A percentile compares a stretch with the other conserved stretches of the same genome.
Conservation (phyloP, 495 filamentous ascomycete genomes). For the Lasiosphaeria ovina region DNA sequence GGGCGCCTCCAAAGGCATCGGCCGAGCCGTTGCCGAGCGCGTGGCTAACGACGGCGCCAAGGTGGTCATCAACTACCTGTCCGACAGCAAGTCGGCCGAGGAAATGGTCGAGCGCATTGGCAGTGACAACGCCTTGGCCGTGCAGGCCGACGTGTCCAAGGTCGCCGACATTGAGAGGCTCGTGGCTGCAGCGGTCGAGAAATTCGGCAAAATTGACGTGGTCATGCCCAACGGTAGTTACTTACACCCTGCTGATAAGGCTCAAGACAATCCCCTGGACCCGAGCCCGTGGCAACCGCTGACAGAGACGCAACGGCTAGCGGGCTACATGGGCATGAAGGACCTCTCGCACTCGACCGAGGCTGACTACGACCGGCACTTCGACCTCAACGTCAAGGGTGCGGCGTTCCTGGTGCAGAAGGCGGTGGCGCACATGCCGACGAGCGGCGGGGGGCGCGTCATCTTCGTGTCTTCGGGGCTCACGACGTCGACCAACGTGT, state of each 20-base stretch:
- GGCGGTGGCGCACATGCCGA: conserved; percentile 59
- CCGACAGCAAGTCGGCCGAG: conserved; percentile 52
- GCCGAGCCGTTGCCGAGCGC: conserved; percentile 54
- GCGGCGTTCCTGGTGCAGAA: conserved; percentile 64
- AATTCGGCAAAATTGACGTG: conserved; percentile 67
- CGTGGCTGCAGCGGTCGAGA: conserved; percentile 57
- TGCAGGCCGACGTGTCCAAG: conserved; percentile 63
- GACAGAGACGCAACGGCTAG: conserved; percentile 19
- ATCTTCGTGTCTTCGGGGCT: conserved; percentile 61
- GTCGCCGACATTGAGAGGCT: conserved; percentile 59
- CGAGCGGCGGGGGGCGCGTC: conserved; percentile 47
- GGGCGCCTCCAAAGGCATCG: conserved; percentile 67
- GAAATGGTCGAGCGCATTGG: conserved; percentile 55
- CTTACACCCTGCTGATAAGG: background rate
- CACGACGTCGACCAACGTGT: conserved; percentile 42
- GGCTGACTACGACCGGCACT: conserved; percentile 55
- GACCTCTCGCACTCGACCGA: conserved; percentile 59
- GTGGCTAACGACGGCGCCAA: conserved; percentile 59
- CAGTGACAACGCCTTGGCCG: conserved; percentile 44
- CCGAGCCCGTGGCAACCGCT: too few species aligned
- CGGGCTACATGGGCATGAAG: conserved; percentile 52
- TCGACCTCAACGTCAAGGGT: conserved; percentile 64
- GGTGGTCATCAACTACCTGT: conserved; percentile 63
- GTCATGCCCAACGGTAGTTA: conserved; percentile 51
- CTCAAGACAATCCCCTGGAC: background rate